Conservation (phyloP, 2,329 filamentous ascomycete species). For the Clarireedia hainanense region DNA sequence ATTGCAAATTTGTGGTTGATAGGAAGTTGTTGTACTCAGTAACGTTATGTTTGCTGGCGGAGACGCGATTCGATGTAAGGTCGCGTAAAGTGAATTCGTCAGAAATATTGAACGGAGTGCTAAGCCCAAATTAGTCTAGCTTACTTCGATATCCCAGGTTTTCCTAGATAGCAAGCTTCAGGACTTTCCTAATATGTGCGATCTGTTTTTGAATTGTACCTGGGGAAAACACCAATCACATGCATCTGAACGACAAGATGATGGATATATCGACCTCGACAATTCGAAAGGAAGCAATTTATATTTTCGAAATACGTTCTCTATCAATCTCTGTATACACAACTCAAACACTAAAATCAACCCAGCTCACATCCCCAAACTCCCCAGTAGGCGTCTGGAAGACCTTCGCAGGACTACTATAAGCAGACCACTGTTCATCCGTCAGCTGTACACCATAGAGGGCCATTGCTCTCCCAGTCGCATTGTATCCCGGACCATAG, state of each 20-base stretch:
- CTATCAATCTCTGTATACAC: background rate
- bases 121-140: background rate
- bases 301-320: background rate
- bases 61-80: constrained; percentile 1
- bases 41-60: background rate
- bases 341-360: constrained; percentile 16
- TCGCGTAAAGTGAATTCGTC: constrained; percentile 4
- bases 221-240: too few relatives aligned
- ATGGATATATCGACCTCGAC: too few relatives aligned
- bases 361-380: constrained; percentile 21
- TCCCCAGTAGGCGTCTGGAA: constrained; percentile 18
- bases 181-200: too few relatives aligned
- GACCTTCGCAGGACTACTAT: constrained; percentile 15
- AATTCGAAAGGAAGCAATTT: background rate
- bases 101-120: background rate
- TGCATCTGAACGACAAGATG: background rate
- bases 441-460: constrained; percentile 17
- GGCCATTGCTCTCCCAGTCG: constrained; percentile 31
- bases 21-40: too few relatives aligned
- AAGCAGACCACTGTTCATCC: constrained; percentile 12
- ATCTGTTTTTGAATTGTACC: too few relatives aligned
- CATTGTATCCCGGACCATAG: constrained; percentile 44
- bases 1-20: background rate
- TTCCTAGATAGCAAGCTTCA: too few relatives aligned
- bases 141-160: too few relatives aligned